A percentile compares a stretch with the other conserved stretches of the same genome.
Evolutionary conservation across 164 flowering plant genomes (phyloP).

Genomic region (grape (Vitis vinifera)): DNA sequence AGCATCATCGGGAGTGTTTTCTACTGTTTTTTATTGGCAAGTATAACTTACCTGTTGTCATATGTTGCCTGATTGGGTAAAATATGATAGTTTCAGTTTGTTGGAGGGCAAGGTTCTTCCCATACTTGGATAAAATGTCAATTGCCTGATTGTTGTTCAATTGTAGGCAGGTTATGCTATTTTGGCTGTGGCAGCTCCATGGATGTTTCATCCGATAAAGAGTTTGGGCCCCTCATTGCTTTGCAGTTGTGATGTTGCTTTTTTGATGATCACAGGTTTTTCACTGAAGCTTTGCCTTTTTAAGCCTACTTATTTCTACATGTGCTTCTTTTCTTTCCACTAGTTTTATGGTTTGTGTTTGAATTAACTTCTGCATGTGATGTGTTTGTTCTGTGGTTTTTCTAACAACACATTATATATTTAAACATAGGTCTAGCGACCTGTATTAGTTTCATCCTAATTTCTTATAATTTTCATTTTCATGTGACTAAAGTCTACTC

Average conservation of each 20-base stretch:
- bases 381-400: background rate
- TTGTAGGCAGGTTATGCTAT: slow-evolving; percentile 88
- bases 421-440: background rate
- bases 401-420: background rate
- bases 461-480: background rate
- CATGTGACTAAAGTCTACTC: too few species aligned
- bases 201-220: slow-evolving; percentile 58
- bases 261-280: slow-evolving; percentile 76
- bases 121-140: too few species aligned
- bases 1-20: slow-evolving; percentile 61
- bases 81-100: too few species aligned
- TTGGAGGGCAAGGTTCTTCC: too few species aligned
- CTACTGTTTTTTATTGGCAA: slow-evolving; percentile 77
- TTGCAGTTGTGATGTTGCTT: slow-evolving; percentile 72
- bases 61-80: too few species aligned
- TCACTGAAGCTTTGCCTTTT: background rate
- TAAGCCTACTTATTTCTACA: too few species aligned
- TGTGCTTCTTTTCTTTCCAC: background rate
- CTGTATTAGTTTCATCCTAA: background rate
- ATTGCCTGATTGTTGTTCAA: slow-evolving; percentile 12
- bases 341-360: background rate
- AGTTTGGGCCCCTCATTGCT: slow-evolving; percentile 53
- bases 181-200: slow-evolving; percentile 71
- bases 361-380: background rate
- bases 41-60: slow-evolving; percentile 19